A percentile compares a stretch with the other conserved stretches of the same genome.
Evolutionary conservation across 768 basidiomycete species (phyloP).

Genomic region (Suillus paluster): DNA sequence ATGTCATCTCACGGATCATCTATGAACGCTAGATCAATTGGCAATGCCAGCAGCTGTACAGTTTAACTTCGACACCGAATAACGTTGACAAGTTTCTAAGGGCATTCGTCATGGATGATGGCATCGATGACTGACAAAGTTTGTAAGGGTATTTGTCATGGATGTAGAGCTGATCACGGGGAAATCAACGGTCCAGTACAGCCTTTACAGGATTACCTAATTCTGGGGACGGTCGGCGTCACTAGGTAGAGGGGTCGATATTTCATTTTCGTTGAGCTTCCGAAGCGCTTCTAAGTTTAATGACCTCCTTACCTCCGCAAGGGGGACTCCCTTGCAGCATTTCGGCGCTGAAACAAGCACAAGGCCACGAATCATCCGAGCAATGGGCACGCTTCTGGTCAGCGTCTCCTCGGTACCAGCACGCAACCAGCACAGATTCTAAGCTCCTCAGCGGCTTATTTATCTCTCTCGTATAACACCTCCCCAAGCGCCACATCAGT

Average conservation of each 20-base stretch:
- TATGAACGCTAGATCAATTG: neutral
- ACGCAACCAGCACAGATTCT: neutral
- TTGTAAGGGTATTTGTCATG: neutral
- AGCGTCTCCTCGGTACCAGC: slow-evolving; percentile 1
- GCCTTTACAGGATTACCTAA: too few species aligned
- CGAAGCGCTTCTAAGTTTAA: too few species aligned
- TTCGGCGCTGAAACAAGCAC: slow-evolving; percentile 10
- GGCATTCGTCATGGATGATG: too few species aligned
- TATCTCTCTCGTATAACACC: neutral
- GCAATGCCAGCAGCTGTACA: too few species aligned
- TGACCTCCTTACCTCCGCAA: neutral
- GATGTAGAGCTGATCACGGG: too few species aligned
- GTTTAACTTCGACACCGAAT: neutral
- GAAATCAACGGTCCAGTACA: too few species aligned
- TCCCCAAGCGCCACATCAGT: slow-evolving; percentile 1
- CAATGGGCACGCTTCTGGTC: neutral
- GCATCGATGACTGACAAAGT: too few species aligned
- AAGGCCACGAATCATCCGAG: neutral
- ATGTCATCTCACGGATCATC: neutral
- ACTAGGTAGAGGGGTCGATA: too few species aligned
- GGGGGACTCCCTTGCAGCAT: slow-evolving; percentile 1
- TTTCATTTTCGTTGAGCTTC: too few species aligned
- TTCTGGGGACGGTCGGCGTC: too few species aligned
- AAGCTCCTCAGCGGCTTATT: neutral
- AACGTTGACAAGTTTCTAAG: too few species aligned